Evolutionary conservation across 1,139 yeast genomes (phyloP), one percentile per base, ranked within the genome.

Genomic region (Saccharomyces pastorianus): DNA sequence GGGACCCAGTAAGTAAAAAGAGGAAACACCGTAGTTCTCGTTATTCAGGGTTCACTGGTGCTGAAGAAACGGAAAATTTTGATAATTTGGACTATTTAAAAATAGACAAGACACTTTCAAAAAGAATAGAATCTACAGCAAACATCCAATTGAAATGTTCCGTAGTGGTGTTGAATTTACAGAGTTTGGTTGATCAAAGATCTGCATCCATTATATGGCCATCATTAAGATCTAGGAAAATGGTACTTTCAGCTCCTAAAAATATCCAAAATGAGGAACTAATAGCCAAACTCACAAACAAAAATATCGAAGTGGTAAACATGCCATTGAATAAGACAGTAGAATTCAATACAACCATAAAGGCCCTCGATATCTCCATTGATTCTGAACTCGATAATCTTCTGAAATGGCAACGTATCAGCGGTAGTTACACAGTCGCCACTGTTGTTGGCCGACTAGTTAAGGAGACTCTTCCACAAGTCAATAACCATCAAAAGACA

Each of bases 121-220:
- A 77, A 47, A 75, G 76, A 50, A 70, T 84, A 54, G 70, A 73
- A 0, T 64, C 71, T 0, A 56, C 57, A 2, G 64, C 69, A 1
- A 75, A 76, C 27, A 69, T 85, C 25, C 74, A 72, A 13, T 73
- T 88, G 3, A 74, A 85, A 57, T 90, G 97, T 70, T 85, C 84
- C 0, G 72, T 91, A 23, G 80, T 89, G 7, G 90, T 76, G 67
- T 81, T 93, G 54, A 98, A 93, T 67, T 76, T 91, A 57, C 82
- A 91, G n/a, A 96, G 97, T 13, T 71, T 87, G 26, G 95, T 90
- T 1, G 98, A 93, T 66, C 76, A 85, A 57, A 77, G 97, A 59
- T 91, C 98, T 0, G 72, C 90, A 57, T 79, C 85, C 55, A 83
- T 88, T 71, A 88, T 91, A 57, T 77, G 89, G 48, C 88, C 95